A percentile compares a stretch with the other conserved stretches of the same genome.
Evolutionary conservation across 108 stramenopile species (phyloP).

Genomic region (Cyclotella choctawhatcheeana): DNA sequence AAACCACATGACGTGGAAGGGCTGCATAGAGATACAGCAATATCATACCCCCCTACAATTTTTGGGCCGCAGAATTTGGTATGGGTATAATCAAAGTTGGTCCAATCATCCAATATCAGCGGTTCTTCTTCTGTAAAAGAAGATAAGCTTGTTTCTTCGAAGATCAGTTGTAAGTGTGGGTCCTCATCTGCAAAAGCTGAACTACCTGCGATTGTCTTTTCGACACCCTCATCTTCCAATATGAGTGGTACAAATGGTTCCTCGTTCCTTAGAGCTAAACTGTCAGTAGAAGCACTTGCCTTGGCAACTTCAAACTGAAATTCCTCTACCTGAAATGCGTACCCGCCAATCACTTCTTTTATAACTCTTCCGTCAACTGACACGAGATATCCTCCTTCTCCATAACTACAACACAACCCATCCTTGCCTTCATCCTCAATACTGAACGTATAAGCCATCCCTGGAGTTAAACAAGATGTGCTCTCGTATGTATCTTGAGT

Average conservation of each 20-base stretch:
- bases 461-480: neutral
- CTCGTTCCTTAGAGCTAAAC: too few species aligned
- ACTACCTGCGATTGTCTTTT: neutral
- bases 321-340: neutral
- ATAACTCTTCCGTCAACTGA: neutral
- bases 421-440: neutral
- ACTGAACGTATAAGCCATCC: neutral
- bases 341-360: neutral
- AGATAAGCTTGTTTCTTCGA: neutral
- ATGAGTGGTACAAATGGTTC: too few species aligned
- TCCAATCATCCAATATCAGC: too few species aligned
- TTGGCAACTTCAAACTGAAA: neutral
- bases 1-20: neutral
- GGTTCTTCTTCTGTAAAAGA: neutral
- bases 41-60: slow-evolving; percentile 4
- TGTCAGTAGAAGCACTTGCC: neutral
- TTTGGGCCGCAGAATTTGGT: slow-evolving; percentile 5
- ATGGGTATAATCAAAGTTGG: slow-evolving; percentile 7
- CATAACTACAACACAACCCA: neutral
- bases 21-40: neutral
- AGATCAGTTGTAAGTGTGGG: neutral
- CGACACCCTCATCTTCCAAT: too few species aligned
- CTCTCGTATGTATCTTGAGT: neutral
- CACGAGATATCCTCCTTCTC: neutral
- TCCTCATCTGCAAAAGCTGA: neutral